phyloP scores from a whole-genome alignment of 2,329 filamentous ascomycete genomes.

The Penicillium corylophilum region DNA sequence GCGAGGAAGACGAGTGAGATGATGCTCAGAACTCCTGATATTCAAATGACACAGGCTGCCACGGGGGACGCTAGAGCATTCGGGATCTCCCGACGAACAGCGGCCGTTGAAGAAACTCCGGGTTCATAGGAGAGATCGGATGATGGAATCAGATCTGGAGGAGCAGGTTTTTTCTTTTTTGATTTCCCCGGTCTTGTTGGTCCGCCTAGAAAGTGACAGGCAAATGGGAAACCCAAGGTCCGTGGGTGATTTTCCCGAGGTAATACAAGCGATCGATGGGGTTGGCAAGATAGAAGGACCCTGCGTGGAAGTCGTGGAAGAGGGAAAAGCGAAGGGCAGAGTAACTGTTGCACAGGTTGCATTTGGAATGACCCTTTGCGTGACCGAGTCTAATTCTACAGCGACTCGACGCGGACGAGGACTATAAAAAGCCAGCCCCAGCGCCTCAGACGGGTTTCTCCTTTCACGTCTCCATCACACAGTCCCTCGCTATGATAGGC shows the following conservation, averaged over 20 bases:
- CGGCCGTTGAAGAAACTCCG: not conserved
- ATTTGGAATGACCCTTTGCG: not conserved
- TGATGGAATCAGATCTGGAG: slow-evolving; percentile 7
- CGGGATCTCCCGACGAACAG: slow-evolving; percentile 11
- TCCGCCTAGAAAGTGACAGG: not conserved
- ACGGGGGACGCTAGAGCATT: not conserved
- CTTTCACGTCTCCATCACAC: slow-evolving; percentile 18
- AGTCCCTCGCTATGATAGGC: slow-evolving; percentile 16
- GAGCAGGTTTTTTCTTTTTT: slow-evolving; percentile 14
- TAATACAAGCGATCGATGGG: slow-evolving; percentile 22
- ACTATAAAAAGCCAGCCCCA: slow-evolving; percentile 6
- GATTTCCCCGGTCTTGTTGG: slow-evolving; percentile 3
- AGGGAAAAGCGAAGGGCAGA: slow-evolving; percentile 1
- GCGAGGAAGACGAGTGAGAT: not conserved
- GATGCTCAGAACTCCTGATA: not conserved
- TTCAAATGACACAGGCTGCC: not conserved
- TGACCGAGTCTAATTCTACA: not conserved
- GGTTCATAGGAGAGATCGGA: slow-evolving; percentile 3
- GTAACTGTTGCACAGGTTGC: slow-evolving; percentile 14
- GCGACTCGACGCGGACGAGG: not conserved
- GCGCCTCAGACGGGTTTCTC: not conserved
- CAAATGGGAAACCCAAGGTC: slow-evolving; percentile 12
- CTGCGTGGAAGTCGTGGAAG: slow-evolving; percentile 12
- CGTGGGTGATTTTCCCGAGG: slow-evolving; percentile 19
- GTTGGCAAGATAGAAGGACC: slow-evolving; percentile 19